phyloP scores from a whole-genome alignment of 1,139 yeast genomes.

The Yamadazyma friedrichii region DNA sequence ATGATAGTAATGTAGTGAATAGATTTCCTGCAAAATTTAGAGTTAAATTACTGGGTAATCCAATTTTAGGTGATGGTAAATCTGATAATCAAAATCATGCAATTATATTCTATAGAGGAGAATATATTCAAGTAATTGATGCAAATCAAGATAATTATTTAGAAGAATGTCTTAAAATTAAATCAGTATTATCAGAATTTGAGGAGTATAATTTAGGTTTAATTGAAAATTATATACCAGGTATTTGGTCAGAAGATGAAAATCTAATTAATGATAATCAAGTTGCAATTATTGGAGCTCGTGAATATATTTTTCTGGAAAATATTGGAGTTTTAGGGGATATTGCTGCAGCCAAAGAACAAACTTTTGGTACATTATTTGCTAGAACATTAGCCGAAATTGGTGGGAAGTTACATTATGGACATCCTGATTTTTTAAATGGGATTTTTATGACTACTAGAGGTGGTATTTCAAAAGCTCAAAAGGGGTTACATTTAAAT shows the following conservation, averaged over 20 bases:
- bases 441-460: slow-evolving; percentile 85
- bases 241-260: slow-evolving; percentile 18
- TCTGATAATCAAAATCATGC: slow-evolving; percentile 85
- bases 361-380: slow-evolving; percentile 87
- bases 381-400: slow-evolving; percentile 83
- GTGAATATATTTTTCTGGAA: slow-evolving; percentile 87
- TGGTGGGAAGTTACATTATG: slow-evolving; percentile 88
- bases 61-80: slow-evolving; percentile 87
- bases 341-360: slow-evolving; percentile 92
- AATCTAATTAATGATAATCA: slow-evolving; percentile 10
- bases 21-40: slow-evolving; percentile 31
- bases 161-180: slow-evolving; percentile 80
- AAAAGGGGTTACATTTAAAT: slow-evolving; percentile 78
- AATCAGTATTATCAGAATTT: slow-evolving; percentile 76
- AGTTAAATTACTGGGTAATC: slow-evolving; percentile 74
- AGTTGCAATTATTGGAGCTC: slow-evolving; percentile 84
- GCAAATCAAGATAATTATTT: slow-evolving; percentile 87
- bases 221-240: slow-evolving; percentile 47
- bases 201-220: slow-evolving; percentile 53
- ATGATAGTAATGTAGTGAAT: slow-evolving; percentile 40
- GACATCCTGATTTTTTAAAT: slow-evolving; percentile 88
- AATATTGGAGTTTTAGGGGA: slow-evolving; percentile 85
- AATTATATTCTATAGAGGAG: slow-evolving; percentile 78
- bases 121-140: slow-evolving; percentile 82
- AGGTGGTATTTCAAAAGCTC: slow-evolving; percentile 91